These are phyloP conservation scores for Oryza officinalis DNA, from an alignment of 176 grass and related monocot genomes.

Conservation along the genomic window DNA sequence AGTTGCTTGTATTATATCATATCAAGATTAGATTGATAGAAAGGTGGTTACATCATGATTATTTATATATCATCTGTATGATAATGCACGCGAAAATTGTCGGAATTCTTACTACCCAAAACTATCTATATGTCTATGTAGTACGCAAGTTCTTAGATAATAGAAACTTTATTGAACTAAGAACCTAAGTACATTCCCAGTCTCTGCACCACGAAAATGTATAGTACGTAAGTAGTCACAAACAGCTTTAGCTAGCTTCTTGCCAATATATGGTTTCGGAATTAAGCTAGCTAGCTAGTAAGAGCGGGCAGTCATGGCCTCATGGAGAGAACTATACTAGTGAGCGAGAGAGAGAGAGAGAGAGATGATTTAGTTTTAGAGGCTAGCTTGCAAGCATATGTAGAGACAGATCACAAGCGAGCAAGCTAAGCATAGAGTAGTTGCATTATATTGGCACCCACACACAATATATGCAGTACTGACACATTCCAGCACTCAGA, in stretches of 20 bases:
- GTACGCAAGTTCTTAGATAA: no score
- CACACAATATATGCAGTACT: conserved; percentile 35
- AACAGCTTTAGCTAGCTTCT: no score
- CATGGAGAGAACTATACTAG: no score
- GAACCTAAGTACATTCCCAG: no score
- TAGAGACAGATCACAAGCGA: neutral
- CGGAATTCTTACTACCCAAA: neutral
- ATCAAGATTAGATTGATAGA: conserved; percentile 17
- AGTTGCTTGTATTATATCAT: conserved; percentile 18
- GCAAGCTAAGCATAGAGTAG: no score
- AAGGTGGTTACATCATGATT: neutral
- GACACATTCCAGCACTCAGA: conserved; percentile 31
- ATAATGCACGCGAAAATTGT: neutral
- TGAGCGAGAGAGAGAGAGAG: neutral
- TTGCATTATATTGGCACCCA: conserved; percentile 17
- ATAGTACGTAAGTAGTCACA: no score
- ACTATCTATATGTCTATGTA: neutral
- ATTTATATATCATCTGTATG: neutral
- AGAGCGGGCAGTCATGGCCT: no score
- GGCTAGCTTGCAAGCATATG: neutral
- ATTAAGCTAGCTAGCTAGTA: neutral
- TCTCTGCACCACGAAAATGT: no score
- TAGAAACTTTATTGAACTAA: no score
- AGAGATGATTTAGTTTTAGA: neutral
- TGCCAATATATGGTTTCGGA: neutral